Evolutionary conservation across 1,139 yeast genomes (phyloP), one percentile per base, ranked within the genome.

Genomic region (Saccharomycopsis crataegensis): DNA sequence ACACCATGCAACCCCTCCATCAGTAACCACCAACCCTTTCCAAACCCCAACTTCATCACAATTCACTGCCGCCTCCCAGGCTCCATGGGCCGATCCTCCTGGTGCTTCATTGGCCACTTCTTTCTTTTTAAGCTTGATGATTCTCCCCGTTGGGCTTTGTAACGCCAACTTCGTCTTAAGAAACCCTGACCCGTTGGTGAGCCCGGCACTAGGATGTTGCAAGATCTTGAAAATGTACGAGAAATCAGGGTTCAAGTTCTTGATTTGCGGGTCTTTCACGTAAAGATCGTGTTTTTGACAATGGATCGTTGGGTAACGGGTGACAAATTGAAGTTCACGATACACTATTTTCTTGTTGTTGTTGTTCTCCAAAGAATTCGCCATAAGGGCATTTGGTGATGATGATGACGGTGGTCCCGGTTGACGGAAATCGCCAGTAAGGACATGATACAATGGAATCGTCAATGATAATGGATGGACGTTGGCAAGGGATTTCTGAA

Each of bases 121-220:
- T 28, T 73, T 70, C 57, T 78, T 75, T 40, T 67, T 67, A 55
- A 91, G 70, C 62, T 85, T 82, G 60, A 77, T 78, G 59, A 87
- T 79, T 59, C 84, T 83, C 0, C 96, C 96, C 1, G 88, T 79
- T 1, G 98, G 97, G 0, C 93, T 78, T 65, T 87, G 93, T 32
- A 91, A 69, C 1, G 87, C 91, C 53, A 89, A 64, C 58, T 82
- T 81, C 62, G 71, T 78, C 66, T 62, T 79, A 62, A 3, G 63
- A 12, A 62, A 58, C 57, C 76, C 68, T 59, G 76, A 63, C 59
- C 73, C 62, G 62, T 65, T 53, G 64, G 79, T 72, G 46, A 80
- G 61, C 1, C 86, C 87, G 57, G 68, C 70, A 2, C 85, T 75
- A 5, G 93, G 91, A 62, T 79, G 80, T 62, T 83, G 89, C 37